Evolutionary conservation across 139 green algal species (phyloP).

Genomic region (Chlorella sp.): DNA sequence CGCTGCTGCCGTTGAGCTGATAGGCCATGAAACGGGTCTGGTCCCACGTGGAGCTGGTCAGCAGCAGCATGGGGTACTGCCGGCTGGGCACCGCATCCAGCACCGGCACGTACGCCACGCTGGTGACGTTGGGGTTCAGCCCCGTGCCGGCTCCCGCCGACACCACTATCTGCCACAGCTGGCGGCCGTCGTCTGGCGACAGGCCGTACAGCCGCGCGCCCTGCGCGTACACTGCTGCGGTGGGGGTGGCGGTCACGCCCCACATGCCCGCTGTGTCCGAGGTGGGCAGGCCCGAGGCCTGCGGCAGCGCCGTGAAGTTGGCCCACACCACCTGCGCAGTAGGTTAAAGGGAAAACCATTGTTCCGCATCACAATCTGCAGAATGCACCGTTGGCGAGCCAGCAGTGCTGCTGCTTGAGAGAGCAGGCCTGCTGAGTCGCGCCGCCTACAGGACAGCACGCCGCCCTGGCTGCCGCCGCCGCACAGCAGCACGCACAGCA

Average conservation of each 20-base stretch:
- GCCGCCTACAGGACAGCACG: no score
- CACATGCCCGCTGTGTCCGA: neutral
- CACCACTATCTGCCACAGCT: conserved; percentile 18
- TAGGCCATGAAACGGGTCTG: conserved; percentile 22
- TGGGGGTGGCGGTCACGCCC: conserved; percentile 16
- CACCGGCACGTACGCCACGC: conserved; percentile 4
- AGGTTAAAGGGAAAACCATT: no score
- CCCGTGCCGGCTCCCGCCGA: neutral
- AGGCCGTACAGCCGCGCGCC: conserved; percentile 3
- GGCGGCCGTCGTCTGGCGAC: neutral
- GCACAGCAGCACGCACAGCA: no score
- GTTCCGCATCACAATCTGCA: no score
- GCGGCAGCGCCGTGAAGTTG: conserved; percentile 17
- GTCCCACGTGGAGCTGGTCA: conserved; percentile 1
- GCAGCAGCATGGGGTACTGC: conserved; percentile 7
- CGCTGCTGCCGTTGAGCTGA: neutral
- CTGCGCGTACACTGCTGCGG: conserved; percentile 13
- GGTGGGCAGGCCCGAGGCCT: neutral
- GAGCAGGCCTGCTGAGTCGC: no score
- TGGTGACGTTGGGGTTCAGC: neutral
- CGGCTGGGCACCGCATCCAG: neutral
- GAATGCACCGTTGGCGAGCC: no score
- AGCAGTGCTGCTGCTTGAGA: no score
- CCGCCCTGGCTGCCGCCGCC: no score
- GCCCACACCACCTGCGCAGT: conserved; percentile 1